A percentile compares a stretch with the other conserved stretches of the same genome.
Conservation (phyloP, 164 flowering plant genomes). For the Magnolia sinica region DNA sequence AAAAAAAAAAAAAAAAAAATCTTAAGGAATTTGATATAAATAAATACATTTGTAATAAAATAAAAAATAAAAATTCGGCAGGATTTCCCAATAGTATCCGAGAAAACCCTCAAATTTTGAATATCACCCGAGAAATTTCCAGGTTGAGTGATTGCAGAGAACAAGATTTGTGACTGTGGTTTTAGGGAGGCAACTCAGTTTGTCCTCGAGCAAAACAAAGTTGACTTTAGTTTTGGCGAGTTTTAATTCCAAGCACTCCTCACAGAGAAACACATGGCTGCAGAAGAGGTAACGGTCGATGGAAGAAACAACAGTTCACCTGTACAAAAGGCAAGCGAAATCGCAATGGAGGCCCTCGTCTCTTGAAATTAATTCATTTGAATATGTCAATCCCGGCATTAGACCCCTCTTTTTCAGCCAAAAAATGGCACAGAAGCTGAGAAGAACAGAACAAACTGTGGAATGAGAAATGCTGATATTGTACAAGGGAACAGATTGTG, state of each 20-base stretch:
- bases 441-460: not conserved
- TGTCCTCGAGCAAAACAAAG: not conserved
- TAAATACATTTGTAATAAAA: no score
- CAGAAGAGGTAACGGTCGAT: not conserved
- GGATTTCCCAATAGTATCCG: not conserved
- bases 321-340: slow-evolving; percentile 78
- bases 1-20: no score
- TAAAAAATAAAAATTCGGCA: no score
- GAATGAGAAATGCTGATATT: not conserved
- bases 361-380: slow-evolving; percentile 84
- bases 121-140: not conserved
- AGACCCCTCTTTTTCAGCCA: slow-evolving; percentile 90
- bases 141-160: not conserved
- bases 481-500: not conserved
- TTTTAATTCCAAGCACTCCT: not conserved
- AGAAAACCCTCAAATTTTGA: no score
- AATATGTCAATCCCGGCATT: slow-evolving; percentile 87
- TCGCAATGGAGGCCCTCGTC: slow-evolving; percentile 92
- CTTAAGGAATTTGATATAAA: no score
- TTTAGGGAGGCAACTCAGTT: not conserved
- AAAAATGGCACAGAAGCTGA: slow-evolving; percentile 86
- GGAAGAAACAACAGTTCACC: slow-evolving; percentile 26
- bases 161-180: not conserved
- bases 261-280: not conserved
- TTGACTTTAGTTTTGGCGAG: not conserved